A percentile compares a stretch with the other conserved stretches of the same genome.
These are phyloP conservation scores for Diddensiella santjacobensis DNA, from an alignment of 805 yeast genomes.

Conservation along the genomic window DNA sequence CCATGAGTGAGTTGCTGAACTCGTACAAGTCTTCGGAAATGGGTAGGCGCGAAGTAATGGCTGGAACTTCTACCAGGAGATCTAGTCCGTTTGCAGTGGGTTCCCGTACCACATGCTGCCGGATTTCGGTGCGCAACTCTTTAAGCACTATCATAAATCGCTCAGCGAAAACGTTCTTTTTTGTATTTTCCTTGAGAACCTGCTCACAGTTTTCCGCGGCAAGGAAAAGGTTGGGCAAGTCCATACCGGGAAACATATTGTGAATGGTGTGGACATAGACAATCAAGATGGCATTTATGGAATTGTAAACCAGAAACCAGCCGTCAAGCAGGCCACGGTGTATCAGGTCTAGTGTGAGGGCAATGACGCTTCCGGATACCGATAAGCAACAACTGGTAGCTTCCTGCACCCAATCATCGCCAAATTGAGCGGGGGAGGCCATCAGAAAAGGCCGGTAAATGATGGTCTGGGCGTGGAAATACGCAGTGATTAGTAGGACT, in stretches of 20 bases:
- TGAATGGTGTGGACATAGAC: slow-evolving; percentile 9
- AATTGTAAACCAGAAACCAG: slow-evolving; percentile 9
- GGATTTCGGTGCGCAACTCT: slow-evolving; percentile 8
- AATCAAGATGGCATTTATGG: slow-evolving; percentile 9
- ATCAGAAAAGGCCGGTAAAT: slow-evolving; percentile 10
- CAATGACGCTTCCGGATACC: slow-evolving; percentile 1
- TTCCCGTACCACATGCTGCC: slow-evolving; percentile 5
- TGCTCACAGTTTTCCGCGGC: slow-evolving; percentile 7
- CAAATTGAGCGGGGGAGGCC: slow-evolving; percentile 3
- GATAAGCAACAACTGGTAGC: slow-evolving; percentile 5
- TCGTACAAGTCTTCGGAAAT: slow-evolving; percentile 7
- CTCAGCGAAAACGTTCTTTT: slow-evolving; percentile 6
- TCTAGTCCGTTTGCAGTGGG: not conserved
- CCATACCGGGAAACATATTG: slow-evolving; percentile 4
- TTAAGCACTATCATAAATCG: slow-evolving; percentile 6
- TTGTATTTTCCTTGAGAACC: slow-evolving; percentile 5
- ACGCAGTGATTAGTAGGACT: slow-evolving; percentile 4
- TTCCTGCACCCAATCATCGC: slow-evolving; percentile 8
- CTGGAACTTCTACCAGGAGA: slow-evolving; percentile 3
- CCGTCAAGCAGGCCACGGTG: slow-evolving; percentile 8
- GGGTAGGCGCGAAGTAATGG: not conserved
- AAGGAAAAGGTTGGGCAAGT: slow-evolving; percentile 1
- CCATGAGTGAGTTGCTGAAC: slow-evolving; percentile 7
- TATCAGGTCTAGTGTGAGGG: slow-evolving; percentile 1
- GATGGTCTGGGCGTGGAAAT: slow-evolving; percentile 7